A percentile compares a stretch with the other conserved stretches of the same genome.
phyloP scores from a whole-genome alignment of 495 filamentous ascomycete species.

The Aspergillus funiculosus region DNA sequence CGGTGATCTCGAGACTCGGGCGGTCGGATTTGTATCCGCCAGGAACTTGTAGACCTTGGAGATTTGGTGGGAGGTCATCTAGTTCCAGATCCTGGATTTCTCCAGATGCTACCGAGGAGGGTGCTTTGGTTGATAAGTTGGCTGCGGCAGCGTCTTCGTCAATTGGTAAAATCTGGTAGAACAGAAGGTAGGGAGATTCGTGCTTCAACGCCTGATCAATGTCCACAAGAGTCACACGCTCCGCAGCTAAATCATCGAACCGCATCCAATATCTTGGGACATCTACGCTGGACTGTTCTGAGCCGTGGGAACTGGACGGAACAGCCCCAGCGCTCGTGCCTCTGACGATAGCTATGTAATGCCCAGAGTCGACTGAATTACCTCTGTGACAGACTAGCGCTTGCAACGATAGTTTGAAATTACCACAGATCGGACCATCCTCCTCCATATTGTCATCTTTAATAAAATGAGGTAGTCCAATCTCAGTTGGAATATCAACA shows the following conservation, averaged over 20 bases:
- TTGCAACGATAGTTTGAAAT: slow-evolving; percentile 86
- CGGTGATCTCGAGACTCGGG: slow-evolving; percentile 42
- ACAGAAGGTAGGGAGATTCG: slow-evolving; percentile 91
- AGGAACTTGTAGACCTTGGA: slow-evolving; percentile 15
- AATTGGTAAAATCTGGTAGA: slow-evolving; percentile 90
- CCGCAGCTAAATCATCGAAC: slow-evolving; percentile 75
- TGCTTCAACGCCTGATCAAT: slow-evolving; percentile 67
- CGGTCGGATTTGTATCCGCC: slow-evolving; percentile 27
- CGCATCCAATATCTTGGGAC: slow-evolving; percentile 70
- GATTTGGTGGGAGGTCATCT: slow-evolving; percentile 18
- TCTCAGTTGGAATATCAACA: slow-evolving; percentile 87
- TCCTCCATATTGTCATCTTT: slow-evolving; percentile 65
- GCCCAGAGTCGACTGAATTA: slow-evolving; percentile 80
- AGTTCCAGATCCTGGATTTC: slow-evolving; percentile 29
- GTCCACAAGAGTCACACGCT: slow-evolving; percentile 69
- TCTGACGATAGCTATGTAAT: slow-evolving; percentile 81
- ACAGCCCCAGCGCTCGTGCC: slow-evolving; percentile 44
- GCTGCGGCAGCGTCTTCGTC: slow-evolving; percentile 58
- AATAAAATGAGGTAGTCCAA: slow-evolving; percentile 85
- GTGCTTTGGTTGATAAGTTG: slow-evolving; percentile 47
- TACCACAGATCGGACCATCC: slow-evolving; percentile 61
- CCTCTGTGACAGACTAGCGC: slow-evolving; percentile 89
- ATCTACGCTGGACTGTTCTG: slow-evolving; percentile 47
- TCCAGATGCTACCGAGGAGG: slow-evolving; percentile 52
- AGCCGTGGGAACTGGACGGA: slow-evolving; percentile 47